These are phyloP conservation scores for Cordyceps cicadae DNA, from an alignment of 2,329 filamentous ascomycete species.

Conservation along the genomic window DNA sequence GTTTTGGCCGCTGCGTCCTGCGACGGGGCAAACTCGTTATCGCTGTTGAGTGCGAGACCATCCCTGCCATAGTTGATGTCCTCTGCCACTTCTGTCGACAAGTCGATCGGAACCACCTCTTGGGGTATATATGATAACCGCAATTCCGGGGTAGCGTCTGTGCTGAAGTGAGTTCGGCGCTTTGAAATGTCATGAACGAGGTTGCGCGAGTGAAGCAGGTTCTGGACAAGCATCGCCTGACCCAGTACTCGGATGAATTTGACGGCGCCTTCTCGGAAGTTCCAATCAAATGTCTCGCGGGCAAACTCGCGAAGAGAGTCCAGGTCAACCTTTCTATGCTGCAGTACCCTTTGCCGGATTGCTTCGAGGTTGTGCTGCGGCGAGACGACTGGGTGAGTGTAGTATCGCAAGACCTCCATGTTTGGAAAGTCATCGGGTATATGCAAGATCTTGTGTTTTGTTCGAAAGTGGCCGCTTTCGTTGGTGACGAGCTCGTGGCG, in stretches of 20 bases:
- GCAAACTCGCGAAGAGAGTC: conserved; percentile 63
- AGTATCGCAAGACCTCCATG: conserved; percentile 70
- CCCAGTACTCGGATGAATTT: conserved; percentile 79
- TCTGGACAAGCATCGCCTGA: conserved; percentile 62
- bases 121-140: conserved; percentile 70
- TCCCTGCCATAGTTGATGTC: conserved; percentile 41
- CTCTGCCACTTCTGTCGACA: conserved; percentile 63
- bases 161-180: conserved; percentile 61
- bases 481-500: conserved; percentile 75
- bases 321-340: conserved; percentile 21
- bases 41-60: conserved; percentile 54
- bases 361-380: conserved; percentile 36
- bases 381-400: conserved; percentile 81
- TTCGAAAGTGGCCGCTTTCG: conserved; percentile 70
- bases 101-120: conserved; percentile 67
- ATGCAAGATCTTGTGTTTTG: conserved; percentile 61
- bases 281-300: conserved; percentile 79
- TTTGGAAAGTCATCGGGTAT: conserved; percentile 81
- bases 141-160: conserved; percentile 68
- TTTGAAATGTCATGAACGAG: conserved; percentile 49
- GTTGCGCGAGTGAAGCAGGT: conserved; percentile 27
- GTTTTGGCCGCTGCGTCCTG: conserved; percentile 16
- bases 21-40: conserved; percentile 51
- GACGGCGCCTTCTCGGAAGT: conserved; percentile 64
- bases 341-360: conserved; percentile 16